A percentile compares a stretch with the other conserved stretches of the same genome.
Conservation (phyloP, 495 filamentous ascomycete species). For the Podospora pseudocomata region DNA sequence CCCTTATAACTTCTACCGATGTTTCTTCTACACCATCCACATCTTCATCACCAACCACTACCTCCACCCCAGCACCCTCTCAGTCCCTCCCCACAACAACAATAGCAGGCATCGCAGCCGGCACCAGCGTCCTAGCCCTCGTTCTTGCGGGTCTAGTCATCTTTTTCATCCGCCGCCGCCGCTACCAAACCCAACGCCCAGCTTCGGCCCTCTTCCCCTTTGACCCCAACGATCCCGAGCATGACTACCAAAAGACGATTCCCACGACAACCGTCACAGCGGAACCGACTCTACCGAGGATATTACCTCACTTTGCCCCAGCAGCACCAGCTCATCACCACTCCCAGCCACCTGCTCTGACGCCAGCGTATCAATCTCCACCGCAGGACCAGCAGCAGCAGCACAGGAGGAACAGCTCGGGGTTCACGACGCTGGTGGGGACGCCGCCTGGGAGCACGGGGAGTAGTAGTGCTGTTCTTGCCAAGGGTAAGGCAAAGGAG, state of each 20-base stretch:
- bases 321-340: slow-evolving; percentile 12
- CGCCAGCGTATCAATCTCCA: slow-evolving; percentile 8
- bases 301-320: slow-evolving; percentile 18
- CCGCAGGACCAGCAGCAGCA: neutral
- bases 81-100: slow-evolving; percentile 20
- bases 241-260: neutral
- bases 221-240: slow-evolving; percentile 6
- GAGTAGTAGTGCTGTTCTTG: neutral
- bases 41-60: slow-evolving; percentile 4
- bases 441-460: neutral
- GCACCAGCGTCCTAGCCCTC: slow-evolving; percentile 20
- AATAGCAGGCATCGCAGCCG: slow-evolving; percentile 29
- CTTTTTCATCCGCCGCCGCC: slow-evolving; percentile 23
- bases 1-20: neutral
- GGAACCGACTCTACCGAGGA: slow-evolving; percentile 15
- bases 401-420: slow-evolving; percentile 14
- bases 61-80: neutral
- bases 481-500: neutral
- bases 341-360: slow-evolving; percentile 8
- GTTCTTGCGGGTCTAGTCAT: slow-evolving; percentile 22
- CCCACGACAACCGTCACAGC: neutral
- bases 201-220: slow-evolving; percentile 7
- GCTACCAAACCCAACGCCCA: neutral
- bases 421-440: slow-evolving; percentile 16
- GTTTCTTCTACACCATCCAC: slow-evolving; percentile 1